phyloP scores from a whole-genome alignment of 305 asterid genomes.

The Solanum chacoense region DNA sequence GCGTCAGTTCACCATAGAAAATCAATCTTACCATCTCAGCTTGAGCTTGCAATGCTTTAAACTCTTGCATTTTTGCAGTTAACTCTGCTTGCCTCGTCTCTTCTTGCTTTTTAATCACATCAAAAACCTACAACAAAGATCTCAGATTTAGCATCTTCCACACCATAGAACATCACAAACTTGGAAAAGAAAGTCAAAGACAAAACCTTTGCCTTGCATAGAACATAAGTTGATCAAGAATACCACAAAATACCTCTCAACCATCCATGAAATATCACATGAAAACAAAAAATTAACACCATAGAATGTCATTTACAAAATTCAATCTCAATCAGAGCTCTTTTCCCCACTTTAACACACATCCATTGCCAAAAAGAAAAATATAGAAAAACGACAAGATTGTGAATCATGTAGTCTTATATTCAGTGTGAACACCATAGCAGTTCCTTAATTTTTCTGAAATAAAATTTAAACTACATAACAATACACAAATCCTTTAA shows the following conservation, averaged over 20 bases:
- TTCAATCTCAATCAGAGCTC: background rate
- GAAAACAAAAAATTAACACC: background rate
- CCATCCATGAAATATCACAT: background rate
- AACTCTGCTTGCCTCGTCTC: conserved; percentile 71
- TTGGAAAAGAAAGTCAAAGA: background rate
- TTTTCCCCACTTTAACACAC: background rate
- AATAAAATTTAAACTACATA: background rate
- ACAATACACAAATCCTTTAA: background rate
- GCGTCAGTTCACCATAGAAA: background rate
- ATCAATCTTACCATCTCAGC: conserved; percentile 66
- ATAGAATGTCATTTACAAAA: background rate
- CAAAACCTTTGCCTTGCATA: background rate
- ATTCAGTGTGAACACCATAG: background rate
- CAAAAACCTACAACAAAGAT: conserved; percentile 39
- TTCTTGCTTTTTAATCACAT: conserved; percentile 70
- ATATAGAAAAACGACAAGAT: background rate
- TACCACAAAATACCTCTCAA: background rate
- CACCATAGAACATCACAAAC: background rate
- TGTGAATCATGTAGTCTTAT: background rate
- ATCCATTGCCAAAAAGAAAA: background rate
- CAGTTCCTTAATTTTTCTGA: background rate
- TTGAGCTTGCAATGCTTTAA: conserved; percentile 76
- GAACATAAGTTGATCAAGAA: background rate
- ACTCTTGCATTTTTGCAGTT: conserved; percentile 52
- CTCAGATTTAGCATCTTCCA: background rate